Base-by-base conservation (phyloP, 345 rosid genomes). In the Aegle marmelos region DNA sequence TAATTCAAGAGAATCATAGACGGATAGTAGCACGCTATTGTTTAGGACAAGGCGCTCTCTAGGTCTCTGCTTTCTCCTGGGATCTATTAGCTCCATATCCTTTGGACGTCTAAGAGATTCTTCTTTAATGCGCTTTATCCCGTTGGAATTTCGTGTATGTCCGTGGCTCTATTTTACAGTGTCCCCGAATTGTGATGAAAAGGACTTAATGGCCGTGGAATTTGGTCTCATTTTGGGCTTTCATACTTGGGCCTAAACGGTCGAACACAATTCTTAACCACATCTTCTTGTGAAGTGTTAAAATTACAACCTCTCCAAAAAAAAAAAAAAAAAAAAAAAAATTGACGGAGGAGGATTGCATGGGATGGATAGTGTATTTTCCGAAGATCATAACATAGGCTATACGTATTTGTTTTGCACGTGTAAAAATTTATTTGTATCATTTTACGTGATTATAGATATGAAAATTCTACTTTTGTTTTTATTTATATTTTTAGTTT, bases 381-480 rank as follows among this genome's bases (percentile, higher is more conserved):
- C 0, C 10, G 10, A 37, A 1, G 45, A 0, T 39, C 13, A 39
- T 39, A 39, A 39, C 2, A 39, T 9, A 39, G 0, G 45, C 0
- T 39, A 37, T 1, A 37, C 0, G 11, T 39, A 3, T 39, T 1
- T 36, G 7, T 36, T 9, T 39, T 39, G 11, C 0, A 10, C 2
- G 45, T 39, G 9, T 39, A 39, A 39, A 39, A 0, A 39, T 8
- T 2, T 0, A 39, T 9, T 39, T 39, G 45, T 0, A 2, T 0
- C 0, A 0, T 9, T 39, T 0, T 9, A 9, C 0, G 2, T 0
- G 0, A 39, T 2, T 11, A 0, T 9, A 2, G 3, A 39, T 2
- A 0, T 39, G 45, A 9, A 39, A 39, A 39, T 39, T 39, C 10
- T 2, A 9, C 3, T 9, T 39, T 2, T 39, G 9, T 39, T 0